Evolutionary conservation across 768 basidiomycete genomes (phyloP).

Genomic region (Tricholoma sp.): DNA sequence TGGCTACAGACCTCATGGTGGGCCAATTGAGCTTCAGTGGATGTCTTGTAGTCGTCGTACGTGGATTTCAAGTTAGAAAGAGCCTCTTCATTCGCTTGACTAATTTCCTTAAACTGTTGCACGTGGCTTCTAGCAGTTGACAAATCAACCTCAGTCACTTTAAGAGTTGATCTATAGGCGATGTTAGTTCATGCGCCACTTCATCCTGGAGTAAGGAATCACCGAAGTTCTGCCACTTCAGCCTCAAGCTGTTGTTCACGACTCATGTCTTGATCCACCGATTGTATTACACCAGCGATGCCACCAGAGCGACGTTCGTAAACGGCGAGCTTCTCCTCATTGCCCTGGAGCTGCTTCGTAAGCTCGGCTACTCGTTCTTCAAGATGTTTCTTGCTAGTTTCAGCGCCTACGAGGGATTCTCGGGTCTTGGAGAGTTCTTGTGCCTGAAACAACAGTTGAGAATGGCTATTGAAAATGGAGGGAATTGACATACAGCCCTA

Average conservation of each 20-base stretch:
- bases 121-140: constrained; percentile 65
- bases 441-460: constrained; percentile 32
- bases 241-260: constrained; percentile 77
- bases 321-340: constrained; percentile 80
- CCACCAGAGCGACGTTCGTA: constrained; percentile 65
- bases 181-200: not conserved
- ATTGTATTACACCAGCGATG: constrained; percentile 25
- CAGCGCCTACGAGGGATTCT: constrained; percentile 63
- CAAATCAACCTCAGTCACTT: constrained; percentile 74
- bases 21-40: constrained; percentile 64
- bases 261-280: constrained; percentile 41
- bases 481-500: constrained; percentile 46
- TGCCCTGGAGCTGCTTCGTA: constrained; percentile 59
- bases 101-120: constrained; percentile 83
- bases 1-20: constrained; percentile 55
- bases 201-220: constrained; percentile 12
- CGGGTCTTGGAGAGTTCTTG: constrained; percentile 64
- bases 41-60: constrained; percentile 74
- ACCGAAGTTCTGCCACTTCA: constrained; percentile 85
- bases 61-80: constrained; percentile 63
- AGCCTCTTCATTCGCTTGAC: constrained; percentile 75
- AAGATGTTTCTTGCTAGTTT: constrained; percentile 75
- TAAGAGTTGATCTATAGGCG: constrained; percentile 59
- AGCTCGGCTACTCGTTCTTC: constrained; percentile 67
- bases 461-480: constrained; percentile 6